Evolutionary conservation across 2,329 filamentous ascomycete species (phyloP), one percentile per base, ranked within the genome.

Genomic region (Penicillium sclerotigenum): DNA sequence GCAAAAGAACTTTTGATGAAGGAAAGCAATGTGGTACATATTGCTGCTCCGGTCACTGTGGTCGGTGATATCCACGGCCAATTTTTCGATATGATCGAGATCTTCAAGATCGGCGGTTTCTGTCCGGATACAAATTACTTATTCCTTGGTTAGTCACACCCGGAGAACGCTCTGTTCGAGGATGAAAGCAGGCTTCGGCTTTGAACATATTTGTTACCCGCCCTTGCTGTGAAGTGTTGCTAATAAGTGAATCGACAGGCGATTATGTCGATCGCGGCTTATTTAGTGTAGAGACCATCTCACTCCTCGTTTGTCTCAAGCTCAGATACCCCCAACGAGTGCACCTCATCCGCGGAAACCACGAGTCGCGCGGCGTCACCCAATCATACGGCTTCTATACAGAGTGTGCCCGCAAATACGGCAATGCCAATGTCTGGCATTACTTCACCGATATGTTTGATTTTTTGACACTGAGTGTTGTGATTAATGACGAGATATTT

Each of bases 381-480:
- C 94, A 99, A 76, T 97, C 93, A 28, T 99, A 99, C 76, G 94
- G 94, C 55, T 99, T 99, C 79, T 99, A 99, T 73, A 97, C 94
- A 22, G 94, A 99, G 73, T 99, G 94, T 76, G 91, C 89, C 20
- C 88, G 94, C 65, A 99, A 99, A 77, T 99, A 99, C 76, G 94
- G 94, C 72, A 97, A 96, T 71, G 91, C 94, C 61, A 97, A 94
- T 68, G 94, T 99, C 22, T 99, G 94, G 94, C 94, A 99, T 76
- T 94, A 97, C 75, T 99, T 99, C 73, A 99, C 94, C 63, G 94
- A 99, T 78, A 97, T 99, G 92, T 99, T 99, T 76, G 94, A 99
- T 77, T 99, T 96, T 75, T 81, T 99, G 61, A 97, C 93, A 8
- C 80, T 99, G 55, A 96, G 90, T 67, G 95, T 97, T 59, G 93